phyloP scores from a whole-genome alignment of 2,329 filamentous ascomycete species.

The Pyrenophora graminea region DNA sequence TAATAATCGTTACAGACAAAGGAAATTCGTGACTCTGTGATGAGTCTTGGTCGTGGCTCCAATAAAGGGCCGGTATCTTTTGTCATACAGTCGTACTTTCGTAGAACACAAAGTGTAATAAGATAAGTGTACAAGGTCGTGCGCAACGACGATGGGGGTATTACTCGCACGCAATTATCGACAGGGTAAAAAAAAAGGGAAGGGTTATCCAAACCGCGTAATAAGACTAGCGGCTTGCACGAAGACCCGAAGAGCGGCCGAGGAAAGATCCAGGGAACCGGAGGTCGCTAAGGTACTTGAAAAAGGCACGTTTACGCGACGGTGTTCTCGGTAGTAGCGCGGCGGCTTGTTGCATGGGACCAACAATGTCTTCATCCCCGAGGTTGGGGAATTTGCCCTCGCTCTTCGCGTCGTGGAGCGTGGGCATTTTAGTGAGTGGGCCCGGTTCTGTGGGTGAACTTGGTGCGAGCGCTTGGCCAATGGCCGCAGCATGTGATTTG shows the following conservation, averaged over 20 bases:
- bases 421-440: constrained; percentile 68
- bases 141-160: constrained; percentile 24
- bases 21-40: constrained; percentile 40
- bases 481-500: constrained; percentile 50
- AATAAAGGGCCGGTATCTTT: constrained; percentile 28
- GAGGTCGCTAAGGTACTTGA: constrained; percentile 46
- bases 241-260: constrained; percentile 36
- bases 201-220: neutral
- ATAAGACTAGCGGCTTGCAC: constrained; percentile 4
- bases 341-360: constrained; percentile 68
- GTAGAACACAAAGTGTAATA: constrained; percentile 27
- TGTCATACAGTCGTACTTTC: constrained; percentile 48
- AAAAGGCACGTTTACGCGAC: constrained; percentile 44
- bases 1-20: constrained; percentile 36
- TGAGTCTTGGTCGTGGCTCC: constrained; percentile 38
- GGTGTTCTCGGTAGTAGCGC: constrained; percentile 45
- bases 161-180: constrained; percentile 40
- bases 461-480: constrained; percentile 40
- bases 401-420: constrained; percentile 66
- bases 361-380: constrained; percentile 90
- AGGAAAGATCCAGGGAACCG: constrained; percentile 42
- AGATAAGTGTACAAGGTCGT: constrained; percentile 39
- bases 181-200: constrained; percentile 24
- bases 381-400: constrained; percentile 85
- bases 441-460: constrained; percentile 53